phyloP scores from a whole-genome alignment of 2,329 filamentous ascomycete genomes.

The Fusarium begoniae region DNA sequence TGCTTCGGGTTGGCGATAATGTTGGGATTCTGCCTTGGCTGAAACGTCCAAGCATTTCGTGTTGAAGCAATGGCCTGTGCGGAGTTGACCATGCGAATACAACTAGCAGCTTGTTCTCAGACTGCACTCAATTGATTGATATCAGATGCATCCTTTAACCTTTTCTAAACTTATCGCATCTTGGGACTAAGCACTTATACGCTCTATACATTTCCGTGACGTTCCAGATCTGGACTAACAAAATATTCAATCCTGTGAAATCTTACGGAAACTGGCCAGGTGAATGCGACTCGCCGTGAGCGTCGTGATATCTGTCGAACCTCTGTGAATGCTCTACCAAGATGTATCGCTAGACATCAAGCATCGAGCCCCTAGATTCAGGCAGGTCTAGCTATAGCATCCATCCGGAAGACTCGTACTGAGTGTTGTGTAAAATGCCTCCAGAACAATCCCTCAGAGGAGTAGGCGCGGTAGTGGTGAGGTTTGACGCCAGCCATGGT shows the following conservation, averaged over 20 bases:
- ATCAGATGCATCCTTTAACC: rapidly evolving
- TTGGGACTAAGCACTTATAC: background rate
- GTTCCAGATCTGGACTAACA: background rate
- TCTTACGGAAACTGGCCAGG: too few relatives aligned
- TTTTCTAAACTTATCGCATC: background rate
- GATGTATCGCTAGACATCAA: background rate
- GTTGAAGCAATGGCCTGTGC: background rate
- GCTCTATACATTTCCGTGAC: background rate
- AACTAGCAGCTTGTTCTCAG: background rate
- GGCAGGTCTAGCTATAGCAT: background rate
- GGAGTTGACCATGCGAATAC: background rate
- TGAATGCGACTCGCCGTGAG: rapidly evolving
- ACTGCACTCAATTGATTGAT: background rate
- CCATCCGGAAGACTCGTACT: background rate
- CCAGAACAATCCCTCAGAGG: too few relatives aligned
- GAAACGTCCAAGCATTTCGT: background rate
- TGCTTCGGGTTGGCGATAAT: background rate
- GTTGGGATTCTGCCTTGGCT: background rate
- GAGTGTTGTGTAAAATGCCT: rapidly evolving
- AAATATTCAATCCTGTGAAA: background rate
- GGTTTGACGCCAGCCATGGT: too few relatives aligned
- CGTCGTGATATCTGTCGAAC: background rate
- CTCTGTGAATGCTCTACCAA: background rate
- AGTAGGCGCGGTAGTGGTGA: too few relatives aligned
- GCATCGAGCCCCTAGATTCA: background rate